Percentiles rank a stretch among this genome's conserved stretches.
Evolutionary conservation across 2,329 filamentous ascomycete genomes (phyloP).

Genomic region (Cladosporium sp.): DNA sequence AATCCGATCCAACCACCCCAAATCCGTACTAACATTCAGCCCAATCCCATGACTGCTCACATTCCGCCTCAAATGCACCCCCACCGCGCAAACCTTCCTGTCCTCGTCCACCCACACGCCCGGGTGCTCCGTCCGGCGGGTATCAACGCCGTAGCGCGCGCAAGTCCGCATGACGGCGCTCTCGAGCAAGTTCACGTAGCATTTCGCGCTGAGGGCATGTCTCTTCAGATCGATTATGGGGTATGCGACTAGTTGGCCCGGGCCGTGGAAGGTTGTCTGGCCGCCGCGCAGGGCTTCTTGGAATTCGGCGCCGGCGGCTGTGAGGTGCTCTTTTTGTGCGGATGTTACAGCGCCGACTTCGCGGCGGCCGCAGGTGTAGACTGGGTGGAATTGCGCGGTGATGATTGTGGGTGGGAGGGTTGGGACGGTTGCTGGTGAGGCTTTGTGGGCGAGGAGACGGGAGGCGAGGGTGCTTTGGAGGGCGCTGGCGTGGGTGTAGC

Average conservation of each 20-base stretch:
- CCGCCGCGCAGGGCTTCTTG: slow-evolving; percentile 78
- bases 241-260: slow-evolving; percentile 90
- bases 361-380: slow-evolving; percentile 87
- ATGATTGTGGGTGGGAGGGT: slow-evolving; percentile 65
- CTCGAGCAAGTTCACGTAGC: slow-evolving; percentile 79
- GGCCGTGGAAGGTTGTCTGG: slow-evolving; percentile 92
- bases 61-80: slow-evolving; percentile 85
- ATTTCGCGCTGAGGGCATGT: slow-evolving; percentile 68
- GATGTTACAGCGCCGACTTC: slow-evolving; percentile 59
- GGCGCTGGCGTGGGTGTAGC: slow-evolving; percentile 57
- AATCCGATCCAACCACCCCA: slow-evolving; percentile 70
- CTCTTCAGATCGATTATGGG: slow-evolving; percentile 80
- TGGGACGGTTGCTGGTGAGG: slow-evolving; percentile 39
- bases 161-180: slow-evolving; percentile 71
- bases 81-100: slow-evolving; percentile 84
- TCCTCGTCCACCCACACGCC: slow-evolving; percentile 70
- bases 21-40: slow-evolving; percentile 70
- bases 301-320: slow-evolving; percentile 59
- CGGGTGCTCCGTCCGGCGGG: slow-evolving; percentile 70
- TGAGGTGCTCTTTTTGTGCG: slow-evolving; percentile 48
- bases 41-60: slow-evolving; percentile 84
- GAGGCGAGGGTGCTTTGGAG: slow-evolving; percentile 61
- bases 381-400: slow-evolving; percentile 78
- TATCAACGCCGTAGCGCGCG: slow-evolving; percentile 59
- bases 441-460: slow-evolving; percentile 64